phyloP scores from a whole-genome alignment of 2,329 filamentous ascomycete species.

The Aaosphaeria arxii region DNA sequence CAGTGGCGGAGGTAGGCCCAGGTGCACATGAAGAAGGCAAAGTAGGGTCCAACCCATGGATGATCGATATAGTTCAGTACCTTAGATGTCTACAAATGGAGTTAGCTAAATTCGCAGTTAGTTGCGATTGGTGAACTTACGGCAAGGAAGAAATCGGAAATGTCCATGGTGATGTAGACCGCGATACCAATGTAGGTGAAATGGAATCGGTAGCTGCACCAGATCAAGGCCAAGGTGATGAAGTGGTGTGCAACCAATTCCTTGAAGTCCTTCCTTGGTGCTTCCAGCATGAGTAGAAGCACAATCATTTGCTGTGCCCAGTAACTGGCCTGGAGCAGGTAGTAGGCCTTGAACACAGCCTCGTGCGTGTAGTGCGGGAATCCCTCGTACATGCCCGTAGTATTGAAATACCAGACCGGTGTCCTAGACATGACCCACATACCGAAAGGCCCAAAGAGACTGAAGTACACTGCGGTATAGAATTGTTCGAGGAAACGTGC shows the following conservation, averaged over 20 bases:
- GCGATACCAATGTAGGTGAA: slow-evolving; percentile 93
- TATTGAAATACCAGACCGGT: slow-evolving; percentile 97
- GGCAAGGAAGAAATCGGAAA: slow-evolving; percentile 92
- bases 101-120: neutral
- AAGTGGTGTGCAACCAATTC: slow-evolving; percentile 91
- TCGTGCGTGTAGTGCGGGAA: slow-evolving; percentile 84
- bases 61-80: slow-evolving; percentile 86
- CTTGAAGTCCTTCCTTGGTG: slow-evolving; percentile 91
- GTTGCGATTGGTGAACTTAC: slow-evolving; percentile 51
- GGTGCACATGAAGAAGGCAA: slow-evolving; percentile 72
- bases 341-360: slow-evolving; percentile 88
- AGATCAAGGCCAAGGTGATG: slow-evolving; percentile 81
- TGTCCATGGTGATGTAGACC: slow-evolving; percentile 92
- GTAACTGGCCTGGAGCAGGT: slow-evolving; percentile 89
- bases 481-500: slow-evolving; percentile 93
- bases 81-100: slow-evolving; percentile 69
- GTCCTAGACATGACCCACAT: slow-evolving; percentile 88
- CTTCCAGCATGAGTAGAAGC: slow-evolving; percentile 80
- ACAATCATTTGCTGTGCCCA: slow-evolving; percentile 95
- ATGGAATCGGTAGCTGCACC: slow-evolving; percentile 87
- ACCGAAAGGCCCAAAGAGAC: slow-evolving; percentile 74
- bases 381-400: slow-evolving; percentile 80
- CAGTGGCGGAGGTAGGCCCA: slow-evolving; percentile 93
- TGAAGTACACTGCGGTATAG: slow-evolving; percentile 92
- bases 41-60: slow-evolving; percentile 77